Base-by-base conservation (phyloP, 2,329 filamentous ascomycete species). In the Fusarium staphyleae region DNA sequence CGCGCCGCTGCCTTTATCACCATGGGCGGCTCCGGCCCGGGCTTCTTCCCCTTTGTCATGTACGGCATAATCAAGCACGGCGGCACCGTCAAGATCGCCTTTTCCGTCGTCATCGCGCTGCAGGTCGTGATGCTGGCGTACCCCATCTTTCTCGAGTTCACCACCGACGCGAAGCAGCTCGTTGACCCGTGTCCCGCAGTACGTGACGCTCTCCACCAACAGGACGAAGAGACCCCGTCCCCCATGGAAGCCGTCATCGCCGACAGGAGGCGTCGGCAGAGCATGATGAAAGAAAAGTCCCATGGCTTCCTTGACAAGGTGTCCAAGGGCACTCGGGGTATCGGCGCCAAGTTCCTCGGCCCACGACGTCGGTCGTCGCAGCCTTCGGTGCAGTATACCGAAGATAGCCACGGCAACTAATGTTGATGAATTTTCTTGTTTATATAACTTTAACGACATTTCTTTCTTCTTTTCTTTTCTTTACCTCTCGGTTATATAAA, bases 1-100 rank as follows among this genome's bases (percentile, higher is more conserved):
- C 82, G 87, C 40, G 90, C 88, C 0, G 87, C 88, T 0, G 88
- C 88, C 2, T 90, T 85, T 71, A 87, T 96, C 60, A 90, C 93
- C 2, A 90, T 87, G 70, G 89, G 87, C 42, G 88, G 86, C 1
- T 86, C 83, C 1, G 89, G 90, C 2, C 88, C 90, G 10, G 88
- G 86, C 1, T 84, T 87, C 49, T 89, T 91, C 66, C 89, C 90
- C 0, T 90, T 90, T 28, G 80, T 92, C 46, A 81, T 91, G 55
- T 91, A 89, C 53, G 87, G 78, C 39, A 87, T 90, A 33, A 78
- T 87, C 16, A 78, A 83, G 48, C 67, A 74, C 29, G 81, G 81
- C n/a, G 81, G 85, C 13, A 78, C 79, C 39, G 86, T 89, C 10
- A 84, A 84, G 11, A 81, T 81, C 28, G 84, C 87, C 0, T 89